Percentiles rank a stretch among this genome's conserved stretches.
Evolutionary conservation across 768 basidiomycete species (phyloP).

Genomic region (Leucosporidium yakuticum): DNA sequence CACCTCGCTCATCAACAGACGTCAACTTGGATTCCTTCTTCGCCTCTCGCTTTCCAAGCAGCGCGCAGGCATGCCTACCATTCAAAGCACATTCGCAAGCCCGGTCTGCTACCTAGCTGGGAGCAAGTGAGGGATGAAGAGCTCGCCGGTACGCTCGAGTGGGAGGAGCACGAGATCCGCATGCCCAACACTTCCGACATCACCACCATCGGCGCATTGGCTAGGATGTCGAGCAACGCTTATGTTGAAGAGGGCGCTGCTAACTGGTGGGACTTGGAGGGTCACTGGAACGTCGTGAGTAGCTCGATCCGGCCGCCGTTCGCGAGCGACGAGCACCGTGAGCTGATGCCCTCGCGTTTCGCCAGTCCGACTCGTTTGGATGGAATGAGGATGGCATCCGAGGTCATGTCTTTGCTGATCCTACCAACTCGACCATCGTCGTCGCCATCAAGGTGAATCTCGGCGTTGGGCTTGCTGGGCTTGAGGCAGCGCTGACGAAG

Average conservation of each 20-base stretch:
- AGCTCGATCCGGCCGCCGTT: not conserved
- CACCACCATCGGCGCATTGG: constrained; percentile 65
- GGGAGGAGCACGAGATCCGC: constrained; percentile 53
- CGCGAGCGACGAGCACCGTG: not conserved
- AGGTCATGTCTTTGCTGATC: constrained; percentile 82
- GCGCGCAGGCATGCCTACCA: constrained; percentile 10
- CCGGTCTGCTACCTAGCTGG: not conserved
- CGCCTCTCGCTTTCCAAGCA: constrained; percentile 26
- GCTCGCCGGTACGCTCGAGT: constrained; percentile 42
- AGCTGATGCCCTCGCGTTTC: not conserved
- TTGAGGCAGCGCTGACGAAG: too few species aligned
- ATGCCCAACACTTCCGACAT: constrained; percentile 67
- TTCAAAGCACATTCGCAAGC: not conserved
- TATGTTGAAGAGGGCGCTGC: constrained; percentile 58
- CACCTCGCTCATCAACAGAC: not conserved
- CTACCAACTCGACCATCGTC: constrained; percentile 76
- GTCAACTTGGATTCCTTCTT: constrained; percentile 5
- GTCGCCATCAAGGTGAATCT: constrained; percentile 62
- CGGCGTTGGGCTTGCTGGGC: too few species aligned
- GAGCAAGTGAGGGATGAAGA: constrained; percentile 1
- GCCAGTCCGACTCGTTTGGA: constrained; percentile 67
- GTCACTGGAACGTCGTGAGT: constrained; percentile 57
- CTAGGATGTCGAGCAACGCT: constrained; percentile 85
- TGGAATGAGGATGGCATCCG: constrained; percentile 92
- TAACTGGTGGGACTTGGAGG: constrained; percentile 61